Percentiles rank a stretch among this genome's conserved stretches.
These are phyloP conservation scores for Penicillium manginii DNA, from an alignment of 495 filamentous ascomycete genomes.

Conservation along the genomic window DNA sequence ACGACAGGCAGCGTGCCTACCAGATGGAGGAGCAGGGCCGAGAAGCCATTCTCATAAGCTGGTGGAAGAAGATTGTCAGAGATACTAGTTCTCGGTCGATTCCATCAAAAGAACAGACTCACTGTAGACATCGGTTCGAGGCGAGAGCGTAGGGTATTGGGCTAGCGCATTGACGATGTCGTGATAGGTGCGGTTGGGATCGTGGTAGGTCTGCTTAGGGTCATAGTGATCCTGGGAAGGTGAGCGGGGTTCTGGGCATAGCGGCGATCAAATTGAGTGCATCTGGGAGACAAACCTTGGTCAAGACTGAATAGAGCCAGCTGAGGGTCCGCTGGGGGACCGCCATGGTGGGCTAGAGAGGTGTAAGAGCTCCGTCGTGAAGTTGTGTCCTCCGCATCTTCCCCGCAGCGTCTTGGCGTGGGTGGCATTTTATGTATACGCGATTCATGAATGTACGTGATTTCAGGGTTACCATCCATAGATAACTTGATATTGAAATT, in stretches of 20 bases:
- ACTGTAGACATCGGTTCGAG: slow-evolving; percentile 98
- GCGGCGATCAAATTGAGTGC: too few species aligned
- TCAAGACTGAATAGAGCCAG: slow-evolving; percentile 92
- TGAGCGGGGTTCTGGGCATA: not conserved
- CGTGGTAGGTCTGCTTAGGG: slow-evolving; percentile 86
- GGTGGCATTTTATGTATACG: not conserved
- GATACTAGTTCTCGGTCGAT: too few species aligned
- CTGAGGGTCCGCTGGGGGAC: slow-evolving; percentile 87
- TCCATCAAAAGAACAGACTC: slow-evolving; percentile 30
- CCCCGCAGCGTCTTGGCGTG: slow-evolving; percentile 30
- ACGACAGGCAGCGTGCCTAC: slow-evolving; percentile 83
- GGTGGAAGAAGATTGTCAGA: not conserved
- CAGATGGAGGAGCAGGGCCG: slow-evolving; percentile 85
- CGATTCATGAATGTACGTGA: too few species aligned
- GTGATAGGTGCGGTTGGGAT: slow-evolving; percentile 88
- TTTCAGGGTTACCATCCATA: slow-evolving; percentile 1
- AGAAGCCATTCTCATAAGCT: slow-evolving; percentile 90
- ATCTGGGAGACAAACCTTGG: slow-evolving; percentile 57
- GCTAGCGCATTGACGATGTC: slow-evolving; percentile 84
- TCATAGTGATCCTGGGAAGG: slow-evolving; percentile 81
- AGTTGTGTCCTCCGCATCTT: slow-evolving; percentile 27
- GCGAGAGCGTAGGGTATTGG: slow-evolving; percentile 80
- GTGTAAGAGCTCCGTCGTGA: not conserved
- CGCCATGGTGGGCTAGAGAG: slow-evolving; percentile 54
- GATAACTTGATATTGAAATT: too few species aligned